Conservation (phyloP, 331 rosid species). For the Quercus tomentella region DNA sequence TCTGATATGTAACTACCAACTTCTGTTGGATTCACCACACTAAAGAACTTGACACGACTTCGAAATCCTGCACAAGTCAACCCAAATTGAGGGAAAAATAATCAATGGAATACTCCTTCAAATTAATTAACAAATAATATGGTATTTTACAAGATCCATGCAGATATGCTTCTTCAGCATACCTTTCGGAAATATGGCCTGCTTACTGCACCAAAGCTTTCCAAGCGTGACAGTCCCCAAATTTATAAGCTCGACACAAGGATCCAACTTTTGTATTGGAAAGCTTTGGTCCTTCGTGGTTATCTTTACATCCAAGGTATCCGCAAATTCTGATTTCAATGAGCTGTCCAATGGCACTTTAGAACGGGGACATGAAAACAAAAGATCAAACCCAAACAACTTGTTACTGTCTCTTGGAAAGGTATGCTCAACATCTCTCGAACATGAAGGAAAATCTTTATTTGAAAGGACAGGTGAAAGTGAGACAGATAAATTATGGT, state of each 20-base stretch:
- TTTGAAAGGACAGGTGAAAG: slow-evolving; percentile 8
- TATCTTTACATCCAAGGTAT: slow-evolving; percentile 14
- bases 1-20: slow-evolving; percentile 65
- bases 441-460: slow-evolving; percentile 27
- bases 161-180: slow-evolving; percentile 15
- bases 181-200: slow-evolving; percentile 86
- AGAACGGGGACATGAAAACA: slow-evolving; percentile 20
- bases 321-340: slow-evolving; percentile 20
- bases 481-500: slow-evolving; percentile 8
- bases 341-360: slow-evolving; percentile 9
- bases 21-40: slow-evolving; percentile 56
- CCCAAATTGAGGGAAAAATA: slow-evolving; percentile 2
- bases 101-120: slow-evolving; percentile 3
- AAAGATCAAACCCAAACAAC: slow-evolving; percentile 45
- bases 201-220: slow-evolving; percentile 67
- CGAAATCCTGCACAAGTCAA: slow-evolving; percentile 62
- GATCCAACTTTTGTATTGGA: slow-evolving; percentile 26
- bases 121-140: neutral
- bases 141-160: neutral
- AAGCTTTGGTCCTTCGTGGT: slow-evolving; percentile 15
- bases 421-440: slow-evolving; percentile 23
- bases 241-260: slow-evolving; percentile 46
- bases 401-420: slow-evolving; percentile 34
- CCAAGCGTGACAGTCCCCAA: slow-evolving; percentile 64
- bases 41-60: slow-evolving; percentile 64